These are phyloP conservation scores for Funneliformis caledonium DNA, from an alignment of 371 early-diverging fungal species.

Conservation along the genomic window DNA sequence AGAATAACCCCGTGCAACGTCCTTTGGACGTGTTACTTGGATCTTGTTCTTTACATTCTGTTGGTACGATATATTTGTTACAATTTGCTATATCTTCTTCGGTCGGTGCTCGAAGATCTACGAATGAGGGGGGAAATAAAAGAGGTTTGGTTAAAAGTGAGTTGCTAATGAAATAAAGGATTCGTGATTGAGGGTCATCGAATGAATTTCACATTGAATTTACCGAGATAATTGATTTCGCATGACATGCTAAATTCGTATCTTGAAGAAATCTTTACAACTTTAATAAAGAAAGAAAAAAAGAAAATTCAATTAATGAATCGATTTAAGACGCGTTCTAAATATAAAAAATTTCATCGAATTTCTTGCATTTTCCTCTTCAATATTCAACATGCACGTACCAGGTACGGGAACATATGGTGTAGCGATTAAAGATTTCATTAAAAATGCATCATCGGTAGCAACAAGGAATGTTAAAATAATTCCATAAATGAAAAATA, in stretches of 20 bases:
- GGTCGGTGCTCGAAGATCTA: not conserved
- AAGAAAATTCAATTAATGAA: not conserved
- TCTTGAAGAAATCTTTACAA: not conserved
- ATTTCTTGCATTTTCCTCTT: not conserved
- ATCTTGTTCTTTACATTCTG: not conserved
- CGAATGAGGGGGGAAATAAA: not conserved
- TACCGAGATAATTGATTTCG: conserved; percentile 11
- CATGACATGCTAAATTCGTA: not conserved
- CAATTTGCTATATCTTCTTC: not conserved
- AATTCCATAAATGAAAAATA: not conserved
- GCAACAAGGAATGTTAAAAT: not conserved
- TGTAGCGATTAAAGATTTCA: not conserved
- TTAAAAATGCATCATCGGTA: not conserved
- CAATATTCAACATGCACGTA: not conserved
- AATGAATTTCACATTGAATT: not conserved
- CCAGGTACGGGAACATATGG: not conserved
- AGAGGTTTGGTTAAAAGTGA: not conserved
- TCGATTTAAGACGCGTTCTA: not conserved
- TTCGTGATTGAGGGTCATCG: not conserved
- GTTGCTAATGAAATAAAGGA: not conserved
- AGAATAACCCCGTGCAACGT: not conserved
- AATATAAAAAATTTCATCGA: too few species aligned
- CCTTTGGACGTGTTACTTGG: not conserved
- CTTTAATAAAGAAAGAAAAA: not conserved
- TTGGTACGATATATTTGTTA: not conserved